Base-by-base conservation (phyloP, 176 grass and related monocot genomes). In the Aegilops tauschii region DNA sequence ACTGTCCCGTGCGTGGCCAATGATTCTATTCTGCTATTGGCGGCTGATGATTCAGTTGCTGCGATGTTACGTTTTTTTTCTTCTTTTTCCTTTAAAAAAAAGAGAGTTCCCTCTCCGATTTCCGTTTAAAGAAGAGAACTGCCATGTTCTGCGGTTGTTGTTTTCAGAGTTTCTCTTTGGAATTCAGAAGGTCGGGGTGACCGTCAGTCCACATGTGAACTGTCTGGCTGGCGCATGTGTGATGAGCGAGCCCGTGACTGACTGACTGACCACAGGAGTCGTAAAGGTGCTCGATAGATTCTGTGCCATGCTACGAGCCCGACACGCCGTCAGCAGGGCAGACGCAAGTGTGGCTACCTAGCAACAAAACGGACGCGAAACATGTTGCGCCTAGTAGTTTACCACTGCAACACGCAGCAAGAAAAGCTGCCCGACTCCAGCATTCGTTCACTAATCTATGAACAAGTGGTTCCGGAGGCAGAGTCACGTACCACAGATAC, bases 341-440 rank as follows among this genome's bases (percentile, higher is more conserved):
- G 13, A 8, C 9, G 69, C 59, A 83, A 58, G 69, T 78, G 52
- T 42, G 69, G 21, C 49, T 32, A 67, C 13, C 27, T 17, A 23
- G 9, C 52, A 40, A 23, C 58, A 79, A 64, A 83, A 74, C 59
- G 25, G 36, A 61, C 67, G 65, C 30, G 6, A 54, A 23, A 82
- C 78, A 90, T 76, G 69, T 68, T 65, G 42, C 61, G 32, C 23
- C 61, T 31, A 30, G 73, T 40, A 37, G 73, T 69, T 84, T 65
- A 65, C 63, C 65, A 0, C 49, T 66, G 35, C 32, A 81, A 59
- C 30, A 0, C 2, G 37, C 59, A 52, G 49, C 49, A 2, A 6
- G 16, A 56, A 79, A 80, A 74, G 66, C 40, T 78, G 58, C 0
- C 50, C 50, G 16, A 0, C 16, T 17, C 50, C 50, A 2, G 16